These are phyloP conservation scores for Fusarium begoniae DNA, from an alignment of 2,329 filamentous ascomycete genomes.

Conservation along the genomic window DNA sequence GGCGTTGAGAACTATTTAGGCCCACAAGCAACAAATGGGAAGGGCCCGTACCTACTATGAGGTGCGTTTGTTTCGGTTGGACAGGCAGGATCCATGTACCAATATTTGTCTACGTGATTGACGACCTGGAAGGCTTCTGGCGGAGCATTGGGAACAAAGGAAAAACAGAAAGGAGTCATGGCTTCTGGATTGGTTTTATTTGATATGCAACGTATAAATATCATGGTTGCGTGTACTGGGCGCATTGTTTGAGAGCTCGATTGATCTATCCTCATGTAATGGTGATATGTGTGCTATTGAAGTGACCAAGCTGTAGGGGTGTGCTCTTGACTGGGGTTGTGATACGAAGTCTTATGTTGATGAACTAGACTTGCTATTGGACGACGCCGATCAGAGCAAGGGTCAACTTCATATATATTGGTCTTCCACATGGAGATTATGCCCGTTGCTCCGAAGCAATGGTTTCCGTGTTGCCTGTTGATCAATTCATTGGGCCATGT, in stretches of 20 bases:
- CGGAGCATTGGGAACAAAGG: constrained; percentile 14
- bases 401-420: not conserved
- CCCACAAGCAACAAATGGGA: constrained; percentile 9
- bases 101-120: constrained; percentile 31
- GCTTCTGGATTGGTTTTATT: not conserved
- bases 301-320: not conserved
- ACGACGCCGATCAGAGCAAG: not conserved
- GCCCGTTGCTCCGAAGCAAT: not conserved
- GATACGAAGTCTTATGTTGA: not conserved
- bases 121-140: constrained; percentile 19
- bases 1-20: constrained; percentile 18
- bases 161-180: constrained; percentile 29
- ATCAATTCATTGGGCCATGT: not conserved
- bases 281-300: not conserved
- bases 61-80: constrained; percentile 12
- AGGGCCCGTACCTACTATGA: constrained; percentile 5
- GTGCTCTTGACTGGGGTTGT: not conserved
- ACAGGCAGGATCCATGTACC: constrained; percentile 31
- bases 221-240: constrained; percentile 11
- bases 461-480: not conserved
- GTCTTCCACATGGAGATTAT: not conserved
- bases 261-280: not conserved
- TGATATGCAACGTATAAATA: constrained; percentile 26
- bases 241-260: not conserved
- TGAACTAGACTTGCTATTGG: not conserved